Evolutionary conservation across 768 basidiomycete species (phyloP).

Genomic region (Mycena belliarum): DNA sequence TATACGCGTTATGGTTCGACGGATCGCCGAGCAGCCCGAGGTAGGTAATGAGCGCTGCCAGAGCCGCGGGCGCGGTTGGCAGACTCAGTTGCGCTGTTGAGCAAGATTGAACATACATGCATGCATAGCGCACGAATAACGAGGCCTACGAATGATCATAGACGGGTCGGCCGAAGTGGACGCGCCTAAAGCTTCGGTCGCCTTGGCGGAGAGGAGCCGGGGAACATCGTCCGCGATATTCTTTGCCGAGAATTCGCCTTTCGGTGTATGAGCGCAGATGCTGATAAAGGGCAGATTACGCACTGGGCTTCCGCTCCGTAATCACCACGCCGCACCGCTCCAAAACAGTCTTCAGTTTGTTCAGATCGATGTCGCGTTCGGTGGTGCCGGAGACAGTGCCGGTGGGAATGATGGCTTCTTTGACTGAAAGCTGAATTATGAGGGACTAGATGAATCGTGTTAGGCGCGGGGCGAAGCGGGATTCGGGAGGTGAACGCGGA

Average conservation of each 20-base stretch:
- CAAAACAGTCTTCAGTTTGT: conserved; percentile 81
- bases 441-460: conserved; percentile 60
- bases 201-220: conserved; percentile 58
- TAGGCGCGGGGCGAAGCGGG: background rate
- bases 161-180: conserved; percentile 51
- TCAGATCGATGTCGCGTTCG: conserved; percentile 84
- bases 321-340: conserved; percentile 90
- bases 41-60: conserved; percentile 82
- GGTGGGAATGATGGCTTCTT: conserved; percentile 85
- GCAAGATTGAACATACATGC: background rate
- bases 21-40: conserved; percentile 77
- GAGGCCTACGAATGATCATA: conserved; percentile 54
- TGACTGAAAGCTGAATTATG: conserved; percentile 94
- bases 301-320: conserved; percentile 84
- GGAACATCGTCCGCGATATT: conserved; percentile 81
- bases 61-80: conserved; percentile 75
- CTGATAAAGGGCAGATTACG: background rate
- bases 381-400: conserved; percentile 73
- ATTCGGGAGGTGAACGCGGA: conserved; percentile 30
- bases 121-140: background rate
- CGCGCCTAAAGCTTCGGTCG: conserved; percentile 33
- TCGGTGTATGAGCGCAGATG: background rate
- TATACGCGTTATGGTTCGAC: conserved; percentile 78
- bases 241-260: conserved; percentile 84
- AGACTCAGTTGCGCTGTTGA: conserved; percentile 74